Conservation (phyloP, 305 asterid genomes). For the Fraxinus sp. region DNA sequence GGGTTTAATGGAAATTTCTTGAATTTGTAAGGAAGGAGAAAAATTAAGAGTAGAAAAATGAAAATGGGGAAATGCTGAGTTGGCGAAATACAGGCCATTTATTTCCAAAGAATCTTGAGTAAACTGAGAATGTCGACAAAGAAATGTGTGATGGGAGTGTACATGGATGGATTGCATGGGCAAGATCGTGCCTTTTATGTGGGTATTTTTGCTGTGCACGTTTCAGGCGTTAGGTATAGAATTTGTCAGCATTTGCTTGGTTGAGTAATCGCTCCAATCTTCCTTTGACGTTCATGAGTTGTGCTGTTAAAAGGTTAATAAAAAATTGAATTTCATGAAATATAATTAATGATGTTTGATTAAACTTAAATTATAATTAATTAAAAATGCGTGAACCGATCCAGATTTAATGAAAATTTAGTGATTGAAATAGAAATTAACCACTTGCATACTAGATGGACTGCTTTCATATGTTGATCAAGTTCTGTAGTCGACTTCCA, state of each 20-base stretch:
- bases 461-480: background rate
- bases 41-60: background rate
- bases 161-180: background rate
- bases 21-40: background rate
- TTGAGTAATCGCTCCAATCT: background rate
- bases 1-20: background rate
- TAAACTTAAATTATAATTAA: no score
- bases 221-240: background rate
- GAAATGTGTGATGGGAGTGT: background rate
- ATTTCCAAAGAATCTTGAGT: background rate
- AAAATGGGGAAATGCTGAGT: background rate
- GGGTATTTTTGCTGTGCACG: background rate
- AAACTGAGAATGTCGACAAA: background rate
- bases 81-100: background rate
- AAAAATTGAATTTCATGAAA: no score
- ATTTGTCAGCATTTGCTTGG: background rate
- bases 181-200: background rate
- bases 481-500: background rate
- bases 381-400: background rate
- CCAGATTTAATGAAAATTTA: no score
- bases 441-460: background rate
- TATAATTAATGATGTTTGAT: no score
- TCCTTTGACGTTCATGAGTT: background rate
- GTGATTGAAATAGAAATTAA: background rate
- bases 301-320: background rate